Percentiles rank a stretch among this genome's conserved stretches.
Evolutionary conservation across 2,329 filamentous ascomycete genomes (phyloP).

Genomic region (Colletotrichum salicis): DNA sequence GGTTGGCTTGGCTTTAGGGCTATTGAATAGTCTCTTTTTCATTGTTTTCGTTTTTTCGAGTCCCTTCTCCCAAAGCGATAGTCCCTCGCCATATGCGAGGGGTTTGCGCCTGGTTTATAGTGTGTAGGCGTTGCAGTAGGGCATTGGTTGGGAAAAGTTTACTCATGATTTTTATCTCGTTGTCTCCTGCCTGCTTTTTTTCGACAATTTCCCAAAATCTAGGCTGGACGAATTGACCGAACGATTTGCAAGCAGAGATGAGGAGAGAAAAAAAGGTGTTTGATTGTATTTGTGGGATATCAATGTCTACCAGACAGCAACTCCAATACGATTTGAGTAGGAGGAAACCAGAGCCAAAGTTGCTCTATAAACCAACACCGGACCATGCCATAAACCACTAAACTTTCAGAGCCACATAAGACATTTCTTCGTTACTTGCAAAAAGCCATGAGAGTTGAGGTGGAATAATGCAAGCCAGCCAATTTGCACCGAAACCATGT

Average conservation of each 20-base stretch:
- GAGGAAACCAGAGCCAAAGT: background rate
- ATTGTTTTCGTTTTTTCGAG: background rate
- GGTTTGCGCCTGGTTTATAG: background rate
- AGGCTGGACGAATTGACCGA: conserved; percentile 9
- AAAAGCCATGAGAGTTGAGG: background rate
- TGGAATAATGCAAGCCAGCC: background rate
- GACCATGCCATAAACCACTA: conserved; percentile 12
- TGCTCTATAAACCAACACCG: conserved; percentile 14
- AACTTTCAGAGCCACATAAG: conserved; percentile 3
- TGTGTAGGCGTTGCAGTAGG: conserved; percentile 23
- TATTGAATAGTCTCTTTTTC: background rate
- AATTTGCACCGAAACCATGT: background rate
- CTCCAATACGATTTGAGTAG: background rate
- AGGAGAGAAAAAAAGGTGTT: background rate
- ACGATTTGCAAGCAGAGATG: background rate
- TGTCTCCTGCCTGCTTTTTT: no score
- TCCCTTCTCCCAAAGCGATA: background rate
- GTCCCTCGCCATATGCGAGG: background rate
- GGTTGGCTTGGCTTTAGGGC: background rate
- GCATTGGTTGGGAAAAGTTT: conserved; percentile 29
- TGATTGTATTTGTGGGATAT: conserved; percentile 24
- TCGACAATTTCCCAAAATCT: background rate
- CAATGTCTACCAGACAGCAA: conserved; percentile 26
- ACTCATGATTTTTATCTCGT: background rate
- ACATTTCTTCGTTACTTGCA: conserved; percentile 17